A percentile compares a stretch with the other conserved stretches of the same genome.
phyloP scores from a whole-genome alignment of 1,284 basidiomycete genomes.

The Leucoagaricus sp. region DNA sequence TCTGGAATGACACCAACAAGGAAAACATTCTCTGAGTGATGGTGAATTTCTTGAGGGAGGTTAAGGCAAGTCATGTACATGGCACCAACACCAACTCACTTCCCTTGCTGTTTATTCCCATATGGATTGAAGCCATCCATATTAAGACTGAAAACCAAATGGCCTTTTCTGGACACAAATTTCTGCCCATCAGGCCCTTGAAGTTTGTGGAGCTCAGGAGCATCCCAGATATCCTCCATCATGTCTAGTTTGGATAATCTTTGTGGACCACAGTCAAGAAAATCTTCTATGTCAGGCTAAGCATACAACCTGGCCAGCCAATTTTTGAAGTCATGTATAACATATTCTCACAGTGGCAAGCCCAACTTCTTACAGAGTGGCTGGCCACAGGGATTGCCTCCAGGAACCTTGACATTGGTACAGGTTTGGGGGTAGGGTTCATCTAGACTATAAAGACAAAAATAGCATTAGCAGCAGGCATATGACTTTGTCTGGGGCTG shows the following conservation, averaged over 20 bases:
- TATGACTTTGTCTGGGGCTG: constrained; percentile 18
- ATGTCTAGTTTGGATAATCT: background rate
- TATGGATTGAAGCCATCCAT: constrained; percentile 36
- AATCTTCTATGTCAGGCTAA: constrained; percentile 16
- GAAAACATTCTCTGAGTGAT: constrained; percentile 36
- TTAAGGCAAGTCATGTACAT: constrained; percentile 39
- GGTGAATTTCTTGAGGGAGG: constrained; percentile 33
- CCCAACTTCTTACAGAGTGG: constrained; percentile 3
- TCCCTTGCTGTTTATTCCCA: constrained; percentile 28
- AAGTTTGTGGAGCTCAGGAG: constrained; percentile 23
- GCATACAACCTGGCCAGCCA: constrained; percentile 10
- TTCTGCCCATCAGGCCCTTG: constrained; percentile 10
- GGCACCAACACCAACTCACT: constrained; percentile 26
- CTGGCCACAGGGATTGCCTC: background rate
- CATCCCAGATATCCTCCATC: constrained; percentile 30
- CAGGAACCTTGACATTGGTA: constrained; percentile 2
- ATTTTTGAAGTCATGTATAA: constrained; percentile 10
- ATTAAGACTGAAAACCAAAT: constrained; percentile 29
- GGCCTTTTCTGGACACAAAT: constrained; percentile 16
- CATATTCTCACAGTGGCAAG: constrained; percentile 3
- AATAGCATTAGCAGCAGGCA: constrained; percentile 26
- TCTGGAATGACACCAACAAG: constrained; percentile 39
- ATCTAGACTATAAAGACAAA: constrained; percentile 19
- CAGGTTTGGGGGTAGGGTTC: constrained; percentile 21
- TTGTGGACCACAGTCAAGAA: constrained; percentile 5